These are phyloP conservation scores for Oryza brachyantha DNA, from an alignment of 176 grass and related monocot genomes.

Conservation along the genomic window DNA sequence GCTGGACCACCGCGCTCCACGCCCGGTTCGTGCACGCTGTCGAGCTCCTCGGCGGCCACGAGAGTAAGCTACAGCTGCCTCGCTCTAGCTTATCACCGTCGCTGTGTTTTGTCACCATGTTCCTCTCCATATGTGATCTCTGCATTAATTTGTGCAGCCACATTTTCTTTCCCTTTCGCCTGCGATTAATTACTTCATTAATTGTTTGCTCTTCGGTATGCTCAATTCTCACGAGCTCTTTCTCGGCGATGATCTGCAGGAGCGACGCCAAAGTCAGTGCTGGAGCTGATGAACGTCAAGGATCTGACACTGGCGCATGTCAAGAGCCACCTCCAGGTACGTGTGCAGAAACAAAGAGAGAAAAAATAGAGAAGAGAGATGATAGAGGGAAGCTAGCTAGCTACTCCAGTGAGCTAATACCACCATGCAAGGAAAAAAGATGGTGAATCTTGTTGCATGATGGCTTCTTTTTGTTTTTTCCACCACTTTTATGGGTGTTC, in stretches of 20 bases:
- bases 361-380: background rate
- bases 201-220: background rate
- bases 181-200: background rate
- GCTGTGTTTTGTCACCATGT: background rate
- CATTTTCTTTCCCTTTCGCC: background rate
- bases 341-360: background rate
- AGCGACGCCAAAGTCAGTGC: constrained; percentile 97
- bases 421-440: constrained; percentile 28
- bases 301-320: constrained; percentile 95
- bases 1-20: constrained; percentile 91
- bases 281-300: constrained; percentile 99
- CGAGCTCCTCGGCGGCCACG: constrained; percentile 95
- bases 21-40: constrained; percentile 91
- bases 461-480: constrained; percentile 34
- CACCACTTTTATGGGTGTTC: constrained; percentile 28
- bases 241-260: constrained; percentile 41
- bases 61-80: constrained; percentile 70
- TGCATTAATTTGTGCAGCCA: background rate
- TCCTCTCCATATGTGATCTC: background rate
- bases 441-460: constrained; percentile 27
- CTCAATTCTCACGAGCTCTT: constrained; percentile 27
- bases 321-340: constrained; percentile 99
- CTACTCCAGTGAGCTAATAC: background rate
- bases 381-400: constrained; percentile 21
- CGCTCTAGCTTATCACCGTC: background rate